Evolutionary conservation across 805 yeast species (phyloP), one percentile per base, ranked within the genome.

Genomic region (Kluyveromyces wickerhamii): DNA sequence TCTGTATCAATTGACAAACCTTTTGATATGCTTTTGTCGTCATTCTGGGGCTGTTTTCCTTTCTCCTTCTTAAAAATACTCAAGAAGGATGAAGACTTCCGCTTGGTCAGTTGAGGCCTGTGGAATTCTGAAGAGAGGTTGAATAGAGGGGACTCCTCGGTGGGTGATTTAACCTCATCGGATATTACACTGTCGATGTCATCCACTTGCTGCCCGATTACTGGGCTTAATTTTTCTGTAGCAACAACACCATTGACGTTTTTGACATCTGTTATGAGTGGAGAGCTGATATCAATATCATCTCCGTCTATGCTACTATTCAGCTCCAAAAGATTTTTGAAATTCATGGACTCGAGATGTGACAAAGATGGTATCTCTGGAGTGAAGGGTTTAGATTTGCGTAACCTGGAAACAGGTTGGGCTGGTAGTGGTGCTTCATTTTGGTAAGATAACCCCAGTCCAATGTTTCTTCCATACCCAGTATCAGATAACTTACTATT

Each of bases 41-140:
- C 43, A 13, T 39, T 27, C 8, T 21, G 27, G 7, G 35, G 23
- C 8, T 30, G 12, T 20, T 38, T 38, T 12, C 36, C 21, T 23
- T 20, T 36, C 12, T 39, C 50, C 3, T 42, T 30, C 29, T 41
- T 43, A 39, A 55, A 55, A 10, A 57, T 32, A 36, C 49, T 51
- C 22, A 52, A 27, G n/a, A 57, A 18, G 1, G 61, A 56, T 2
- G 49, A 38, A 16, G 60, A 51, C 31, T 48, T 47, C 7, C 43
- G 24, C 20, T 29, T 39, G 13, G 37, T 29, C 18, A 39, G 23
- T 22, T 36, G 37, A 14, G 42, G 42, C 15, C 35, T 14, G 29
- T 33, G 26, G n/a, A 32, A 39, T 14, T 39, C 39, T n/a, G 39
- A 15, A 14, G 35, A 30, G 11, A 39, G 13, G 15, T 29, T 38